A percentile compares a stretch with the other conserved stretches of the same genome.
phyloP scores from a whole-genome alignment of 106 monocot species.

The Apostasia shenzhenica region DNA sequence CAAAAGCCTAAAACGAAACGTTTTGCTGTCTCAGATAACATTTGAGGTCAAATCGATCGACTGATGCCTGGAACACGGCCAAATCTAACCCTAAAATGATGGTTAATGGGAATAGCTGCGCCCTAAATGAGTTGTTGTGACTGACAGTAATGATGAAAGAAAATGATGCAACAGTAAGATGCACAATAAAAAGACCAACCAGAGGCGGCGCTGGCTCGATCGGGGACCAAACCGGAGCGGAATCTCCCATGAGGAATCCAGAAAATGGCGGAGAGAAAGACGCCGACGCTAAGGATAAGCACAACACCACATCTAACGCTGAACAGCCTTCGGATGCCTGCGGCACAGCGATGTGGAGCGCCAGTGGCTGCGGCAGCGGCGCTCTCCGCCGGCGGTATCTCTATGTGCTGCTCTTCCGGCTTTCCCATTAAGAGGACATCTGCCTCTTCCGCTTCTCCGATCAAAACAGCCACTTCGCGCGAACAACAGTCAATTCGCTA shows the following conservation, averaged over 20 bases:
- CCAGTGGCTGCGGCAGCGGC: not conserved
- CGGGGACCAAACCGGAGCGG: slow-evolving; percentile 12
- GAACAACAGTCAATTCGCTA: not conserved
- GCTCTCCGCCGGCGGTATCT: slow-evolving; percentile 1
- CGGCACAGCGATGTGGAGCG: not conserved
- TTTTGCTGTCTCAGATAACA: too few relatives aligned
- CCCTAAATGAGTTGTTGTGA: not conserved
- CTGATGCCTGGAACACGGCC: not conserved
- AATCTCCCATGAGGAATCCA: slow-evolving; percentile 26
- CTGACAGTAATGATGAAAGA: not conserved
- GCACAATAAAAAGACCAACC: slow-evolving; percentile 14
- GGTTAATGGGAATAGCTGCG: not conserved
- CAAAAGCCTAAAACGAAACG: too few relatives aligned
- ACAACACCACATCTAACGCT: slow-evolving; percentile 36
- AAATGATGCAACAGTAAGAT: not conserved
- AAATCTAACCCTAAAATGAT: not conserved
- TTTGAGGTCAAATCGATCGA: too few relatives aligned
- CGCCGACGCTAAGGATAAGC: slow-evolving; percentile 26
- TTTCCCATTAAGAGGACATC: slow-evolving; percentile 38
- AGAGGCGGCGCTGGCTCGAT: slow-evolving; percentile 5
- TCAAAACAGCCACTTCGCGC: not conserved
- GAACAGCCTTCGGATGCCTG: slow-evolving; percentile 12
- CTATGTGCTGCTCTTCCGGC: slow-evolving; percentile 8
- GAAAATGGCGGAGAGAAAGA: slow-evolving; percentile 51
- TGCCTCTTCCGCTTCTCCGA: not conserved